Base-by-base conservation (phyloP, 306 rosid genomes). In the Prunus dulcis region DNA sequence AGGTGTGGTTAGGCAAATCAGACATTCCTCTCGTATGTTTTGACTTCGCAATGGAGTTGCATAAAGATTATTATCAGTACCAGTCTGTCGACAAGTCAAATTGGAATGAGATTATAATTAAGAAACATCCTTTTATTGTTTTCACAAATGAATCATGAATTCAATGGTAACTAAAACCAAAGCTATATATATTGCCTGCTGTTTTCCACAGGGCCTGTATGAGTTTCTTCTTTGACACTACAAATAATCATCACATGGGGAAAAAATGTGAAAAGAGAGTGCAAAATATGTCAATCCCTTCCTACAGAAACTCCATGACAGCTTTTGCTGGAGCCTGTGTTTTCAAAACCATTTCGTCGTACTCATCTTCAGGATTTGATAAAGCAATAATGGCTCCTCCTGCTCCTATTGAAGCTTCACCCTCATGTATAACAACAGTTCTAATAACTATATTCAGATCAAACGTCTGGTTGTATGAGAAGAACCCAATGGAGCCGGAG, bases 341-440 rank as follows among this genome's bases (percentile, higher is more conserved):
- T 85, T 95, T 95, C 87, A 95, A 82, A 46, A 92, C 49, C 99
- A 95, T 95, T 87, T 95, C 99, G 52, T 91, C 93, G 18, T 90
- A 92, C 75, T 96, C 99, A 18, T 91, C 97, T 83, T 86, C 87
- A 8, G 99, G 93, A 81, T 91, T 91, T 51, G 98, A 96, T 64
- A 91, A 79, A 57, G 98, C 97, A 76, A 91, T 86, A 72, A 96
- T 88, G 67, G 98, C 99, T 47, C 99, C 99, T 83, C 99, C 99
- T n/a, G 97, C 99, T 72, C 99, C 99, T 14, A 92, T 91, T 18
- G 99, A 92, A 79, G 96, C 99, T 80, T 96, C 97, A 71, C 90
- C 93, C 71, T 87, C 84, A 23, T 89, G 93, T 78, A 96, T 64
- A 61, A 96, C 87, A 27, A 92, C 83, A 17, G 99, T 96, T 87